Evolutionary conservation across 495 filamentous ascomycete genomes (phyloP).

Genomic region (Xylaria longipes): DNA sequence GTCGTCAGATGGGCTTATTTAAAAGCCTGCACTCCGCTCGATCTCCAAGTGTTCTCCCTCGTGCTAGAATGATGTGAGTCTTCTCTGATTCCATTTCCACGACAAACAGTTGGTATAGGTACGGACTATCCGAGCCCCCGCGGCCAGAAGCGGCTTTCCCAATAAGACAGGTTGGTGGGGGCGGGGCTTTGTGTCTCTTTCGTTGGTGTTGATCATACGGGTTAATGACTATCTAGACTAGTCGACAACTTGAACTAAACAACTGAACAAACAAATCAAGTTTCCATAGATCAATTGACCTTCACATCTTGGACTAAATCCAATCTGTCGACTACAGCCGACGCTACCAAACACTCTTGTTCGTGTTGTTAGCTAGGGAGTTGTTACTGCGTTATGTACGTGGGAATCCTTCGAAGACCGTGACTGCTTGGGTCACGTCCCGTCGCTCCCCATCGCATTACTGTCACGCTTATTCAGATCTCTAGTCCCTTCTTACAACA

Average conservation of each 20-base stretch:
- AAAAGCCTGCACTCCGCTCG: constrained; percentile 21
- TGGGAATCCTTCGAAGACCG: background rate
- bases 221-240: constrained; percentile 10
- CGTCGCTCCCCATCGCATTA: background rate
- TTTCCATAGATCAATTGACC: constrained; percentile 6
- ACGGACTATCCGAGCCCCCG: constrained; percentile 18
- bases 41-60: constrained; percentile 18
- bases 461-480: constrained; percentile 15
- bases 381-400: background rate
- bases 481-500: background rate
- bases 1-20: constrained; percentile 20
- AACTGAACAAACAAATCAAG: background rate
- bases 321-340: constrained; percentile 21
- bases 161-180: constrained; percentile 21
- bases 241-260: constrained; percentile 14
- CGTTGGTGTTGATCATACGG: constrained; percentile 18
- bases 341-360: constrained; percentile 20
- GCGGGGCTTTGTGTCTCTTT: constrained; percentile 22
- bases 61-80: constrained; percentile 40
- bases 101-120: constrained; percentile 15
- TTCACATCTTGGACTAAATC: constrained; percentile 8
- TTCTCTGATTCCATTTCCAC: constrained; percentile 34
- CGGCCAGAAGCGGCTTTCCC: constrained; percentile 23
- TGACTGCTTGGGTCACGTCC: background rate
- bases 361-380: background rate